A percentile compares a stretch with the other conserved stretches of the same genome.
Conservation (phyloP, 495 filamentous ascomycete genomes). For the Aspergillus ostianus region DNA sequence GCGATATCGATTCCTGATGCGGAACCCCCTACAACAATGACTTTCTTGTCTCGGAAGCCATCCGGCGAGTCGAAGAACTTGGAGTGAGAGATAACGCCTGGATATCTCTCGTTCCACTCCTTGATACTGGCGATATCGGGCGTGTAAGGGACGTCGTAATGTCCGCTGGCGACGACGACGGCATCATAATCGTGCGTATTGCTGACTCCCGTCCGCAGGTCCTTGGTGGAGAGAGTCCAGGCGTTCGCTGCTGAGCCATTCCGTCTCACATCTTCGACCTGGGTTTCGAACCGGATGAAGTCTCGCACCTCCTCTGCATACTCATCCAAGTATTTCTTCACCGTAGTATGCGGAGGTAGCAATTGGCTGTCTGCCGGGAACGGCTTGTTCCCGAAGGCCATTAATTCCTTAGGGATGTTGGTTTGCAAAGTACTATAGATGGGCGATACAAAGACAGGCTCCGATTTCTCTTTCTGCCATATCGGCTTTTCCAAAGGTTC, state of each 20-base stretch:
- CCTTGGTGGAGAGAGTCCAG: conserved; percentile 57
- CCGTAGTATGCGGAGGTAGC: conserved; percentile 66
- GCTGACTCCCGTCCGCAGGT: conserved; percentile 39
- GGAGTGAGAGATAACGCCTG: conserved; percentile 71
- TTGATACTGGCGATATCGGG: conserved; percentile 61
- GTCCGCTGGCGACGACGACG: conserved; percentile 79
- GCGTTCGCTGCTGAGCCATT: conserved; percentile 19
- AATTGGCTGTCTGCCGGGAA: conserved; percentile 64
- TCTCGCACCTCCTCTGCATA: conserved; percentile 65
- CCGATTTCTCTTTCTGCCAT: conserved; percentile 31
- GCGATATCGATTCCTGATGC: conserved; percentile 81
- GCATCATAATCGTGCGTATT: conserved; percentile 59
- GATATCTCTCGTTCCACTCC: conserved; percentile 57
- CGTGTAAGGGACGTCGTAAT: conserved; percentile 71
- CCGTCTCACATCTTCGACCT: conserved; percentile 51
- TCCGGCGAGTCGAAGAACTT: conserved; percentile 70
- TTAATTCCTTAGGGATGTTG: conserved; percentile 81
- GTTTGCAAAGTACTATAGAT: conserved; percentile 80
- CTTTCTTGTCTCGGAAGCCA: conserved; percentile 59
- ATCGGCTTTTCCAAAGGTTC: conserved; percentile 41
- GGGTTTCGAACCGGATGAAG: conserved; percentile 56
- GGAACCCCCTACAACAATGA: conserved; percentile 74
- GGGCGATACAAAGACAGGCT: conserved; percentile 60
- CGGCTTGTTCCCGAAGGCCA: conserved; percentile 71
- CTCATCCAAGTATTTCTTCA: conserved; percentile 69